Percentiles rank a stretch among this genome's conserved stretches.
Evolutionary conservation across 495 filamentous ascomycete species (phyloP).

Genomic region (Cairneyella variabilis): DNA sequence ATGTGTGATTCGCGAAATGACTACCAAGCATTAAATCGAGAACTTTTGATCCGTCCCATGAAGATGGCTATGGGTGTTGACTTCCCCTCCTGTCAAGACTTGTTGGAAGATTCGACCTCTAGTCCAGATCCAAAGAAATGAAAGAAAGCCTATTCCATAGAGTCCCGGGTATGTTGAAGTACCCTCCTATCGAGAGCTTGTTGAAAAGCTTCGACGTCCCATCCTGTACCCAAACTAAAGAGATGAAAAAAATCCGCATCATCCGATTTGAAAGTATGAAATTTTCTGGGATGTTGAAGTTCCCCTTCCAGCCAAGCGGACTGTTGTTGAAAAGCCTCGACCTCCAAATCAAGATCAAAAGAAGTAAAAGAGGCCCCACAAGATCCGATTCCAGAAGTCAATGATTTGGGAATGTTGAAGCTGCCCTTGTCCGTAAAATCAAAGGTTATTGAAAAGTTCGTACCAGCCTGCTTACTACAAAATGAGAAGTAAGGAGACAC

Average conservation of each 20-base stretch:
- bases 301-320: not conserved
- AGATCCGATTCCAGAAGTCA: too few species aligned
- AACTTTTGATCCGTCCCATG: conserved; percentile 3
- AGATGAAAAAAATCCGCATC: not conserved
- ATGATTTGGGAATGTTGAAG: too few species aligned
- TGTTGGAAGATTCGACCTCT: not conserved
- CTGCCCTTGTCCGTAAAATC: too few species aligned
- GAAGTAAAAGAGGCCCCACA: too few species aligned
- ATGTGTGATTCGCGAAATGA: conserved; percentile 11
- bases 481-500: too few species aligned
- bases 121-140: conserved; percentile 1
- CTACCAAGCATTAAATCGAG: conserved; percentile 7
- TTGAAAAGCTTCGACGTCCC: not conserved
- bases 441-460: too few species aligned
- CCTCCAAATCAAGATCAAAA: too few species aligned
- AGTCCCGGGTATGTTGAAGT: not conserved
- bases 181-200: not conserved
- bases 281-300: not conserved
- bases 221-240: not conserved
- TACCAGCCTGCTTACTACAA: too few species aligned
- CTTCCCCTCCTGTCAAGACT: not conserved
- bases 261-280: not conserved
- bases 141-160: not conserved
- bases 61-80: conserved; percentile 3
- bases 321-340: not conserved